A percentile compares a stretch with the other conserved stretches of the same genome.
Evolutionary conservation across 306 rosid genomes (phyloP).

Genomic region (Malus fusca): DNA sequence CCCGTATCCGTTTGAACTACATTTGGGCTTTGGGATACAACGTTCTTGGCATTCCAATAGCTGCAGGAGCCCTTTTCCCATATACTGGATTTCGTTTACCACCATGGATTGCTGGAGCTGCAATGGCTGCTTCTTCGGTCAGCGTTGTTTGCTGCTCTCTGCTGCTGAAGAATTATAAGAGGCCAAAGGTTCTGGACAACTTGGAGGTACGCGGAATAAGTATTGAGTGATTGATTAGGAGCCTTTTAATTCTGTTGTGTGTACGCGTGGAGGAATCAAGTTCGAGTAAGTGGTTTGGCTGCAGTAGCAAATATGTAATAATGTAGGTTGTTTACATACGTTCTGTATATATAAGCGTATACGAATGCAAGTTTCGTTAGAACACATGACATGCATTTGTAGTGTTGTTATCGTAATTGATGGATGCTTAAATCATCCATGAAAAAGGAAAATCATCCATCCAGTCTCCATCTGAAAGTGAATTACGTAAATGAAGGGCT

Average conservation of each 20-base stretch:
- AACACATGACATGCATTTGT: background rate
- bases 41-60: conserved; percentile 56
- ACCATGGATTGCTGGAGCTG: conserved; percentile 80
- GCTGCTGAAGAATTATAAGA: conserved; percentile 47
- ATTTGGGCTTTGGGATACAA: conserved; percentile 65
- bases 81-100: conserved; percentile 46
- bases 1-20: conserved; percentile 48
- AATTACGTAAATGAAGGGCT: background rate
- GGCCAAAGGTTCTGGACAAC: conserved; percentile 38
- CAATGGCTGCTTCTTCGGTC: conserved; percentile 74
- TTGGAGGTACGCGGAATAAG: conserved; percentile 34
- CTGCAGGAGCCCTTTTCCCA: conserved; percentile 58
- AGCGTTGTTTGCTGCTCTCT: conserved; percentile 64
- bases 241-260: background rate
- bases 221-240: conserved; percentile 20
- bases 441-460: background rate
- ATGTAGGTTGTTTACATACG: no score
- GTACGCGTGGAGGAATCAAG: background rate
- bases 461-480: background rate
- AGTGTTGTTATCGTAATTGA: background rate
- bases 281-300: background rate
- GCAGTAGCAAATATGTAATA: background rate
- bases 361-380: background rate
- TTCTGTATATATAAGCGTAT: background rate
- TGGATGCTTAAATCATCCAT: background rate